Conservation (phyloP, 768 basidiomycete genomes). For the Leucosporidium yakuticum region DNA sequence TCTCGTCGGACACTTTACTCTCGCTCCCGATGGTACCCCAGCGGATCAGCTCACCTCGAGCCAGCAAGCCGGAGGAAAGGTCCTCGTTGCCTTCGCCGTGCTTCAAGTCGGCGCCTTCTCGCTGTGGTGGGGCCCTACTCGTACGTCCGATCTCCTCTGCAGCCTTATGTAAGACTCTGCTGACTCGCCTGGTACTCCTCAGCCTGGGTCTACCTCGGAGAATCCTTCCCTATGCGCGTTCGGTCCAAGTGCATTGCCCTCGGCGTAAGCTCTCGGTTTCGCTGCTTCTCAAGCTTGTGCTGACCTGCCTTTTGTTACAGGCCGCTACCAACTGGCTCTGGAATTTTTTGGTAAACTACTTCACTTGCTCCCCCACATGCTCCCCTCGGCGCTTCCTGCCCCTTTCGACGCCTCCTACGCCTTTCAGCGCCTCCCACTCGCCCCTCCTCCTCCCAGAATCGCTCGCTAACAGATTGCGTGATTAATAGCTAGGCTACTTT, state of each 20-base stretch:
- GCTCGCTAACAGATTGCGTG: neutral
- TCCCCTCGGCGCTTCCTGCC: no score
- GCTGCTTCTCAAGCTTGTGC: neutral
- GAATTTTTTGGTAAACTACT: neutral
- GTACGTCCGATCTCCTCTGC: neutral
- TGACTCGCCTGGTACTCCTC: neutral
- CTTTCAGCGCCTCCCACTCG: no score
- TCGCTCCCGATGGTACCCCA: conserved; percentile 55
- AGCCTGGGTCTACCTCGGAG: conserved; percentile 30
- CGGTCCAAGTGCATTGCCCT: conserved; percentile 26
- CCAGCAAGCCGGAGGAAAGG: conserved; percentile 60
- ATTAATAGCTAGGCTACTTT: neutral
- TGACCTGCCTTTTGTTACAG: neutral
- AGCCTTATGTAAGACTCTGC: neutral
- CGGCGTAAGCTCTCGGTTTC: neutral
- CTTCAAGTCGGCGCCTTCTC: conserved; percentile 47
- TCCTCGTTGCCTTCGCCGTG: conserved; percentile 69
- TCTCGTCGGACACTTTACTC: conserved; percentile 62
- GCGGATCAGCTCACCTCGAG: conserved; percentile 44
- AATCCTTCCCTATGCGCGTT: conserved; percentile 32
- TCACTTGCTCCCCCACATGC: no score
- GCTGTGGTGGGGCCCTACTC: conserved; percentile 1
- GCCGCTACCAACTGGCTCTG: conserved; percentile 6
- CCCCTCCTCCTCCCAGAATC: no score
- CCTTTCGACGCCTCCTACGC: no score